Percentiles rank a stretch among this genome's conserved stretches.
Evolutionary conservation across 495 filamentous ascomycete genomes (phyloP).

Genomic region (Xylaria curta): DNA sequence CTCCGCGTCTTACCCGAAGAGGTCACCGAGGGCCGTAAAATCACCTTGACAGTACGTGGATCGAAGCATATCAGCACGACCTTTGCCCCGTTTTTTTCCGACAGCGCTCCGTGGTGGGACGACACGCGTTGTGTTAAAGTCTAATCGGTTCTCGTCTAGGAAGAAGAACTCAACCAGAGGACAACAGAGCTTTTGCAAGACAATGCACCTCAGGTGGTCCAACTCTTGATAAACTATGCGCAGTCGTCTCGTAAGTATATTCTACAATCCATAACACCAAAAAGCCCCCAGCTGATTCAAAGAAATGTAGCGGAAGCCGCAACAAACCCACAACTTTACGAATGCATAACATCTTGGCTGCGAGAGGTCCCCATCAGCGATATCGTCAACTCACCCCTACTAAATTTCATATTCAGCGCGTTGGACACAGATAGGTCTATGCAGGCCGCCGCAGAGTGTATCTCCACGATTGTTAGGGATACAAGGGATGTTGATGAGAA

Average conservation of each 20-base stretch:
- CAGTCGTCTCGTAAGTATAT: constrained; percentile 79
- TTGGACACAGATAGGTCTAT: constrained; percentile 78
- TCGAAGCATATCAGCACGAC: constrained; percentile 54
- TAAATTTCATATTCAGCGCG: constrained; percentile 80
- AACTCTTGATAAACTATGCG: constrained; percentile 84
- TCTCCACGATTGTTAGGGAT: constrained; percentile 89
- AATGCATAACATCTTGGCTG: constrained; percentile 96
- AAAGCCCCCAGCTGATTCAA: constrained; percentile 30
- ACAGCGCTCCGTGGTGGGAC: constrained; percentile 46
- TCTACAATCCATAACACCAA: neutral
- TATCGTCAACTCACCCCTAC: constrained; percentile 83
- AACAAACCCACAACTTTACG: constrained; percentile 86
- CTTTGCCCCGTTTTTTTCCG: constrained; percentile 49
- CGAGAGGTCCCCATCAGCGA: constrained; percentile 84
- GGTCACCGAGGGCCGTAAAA: constrained; percentile 98
- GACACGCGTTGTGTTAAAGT: constrained; percentile 53
- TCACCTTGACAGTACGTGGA: constrained; percentile 94
- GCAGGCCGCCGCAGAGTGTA: constrained; percentile 89
- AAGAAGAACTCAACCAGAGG: constrained; percentile 85
- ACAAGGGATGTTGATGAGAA: constrained; percentile 93
- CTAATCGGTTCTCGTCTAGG: constrained; percentile 69
- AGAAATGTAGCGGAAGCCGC: constrained; percentile 63
- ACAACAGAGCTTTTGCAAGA: constrained; percentile 87
- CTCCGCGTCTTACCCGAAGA: constrained; percentile 96
- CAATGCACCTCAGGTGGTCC: constrained; percentile 85